phyloP scores from a whole-genome alignment of 1,284 basidiomycete genomes.

The Sporisorium graminicola region DNA sequence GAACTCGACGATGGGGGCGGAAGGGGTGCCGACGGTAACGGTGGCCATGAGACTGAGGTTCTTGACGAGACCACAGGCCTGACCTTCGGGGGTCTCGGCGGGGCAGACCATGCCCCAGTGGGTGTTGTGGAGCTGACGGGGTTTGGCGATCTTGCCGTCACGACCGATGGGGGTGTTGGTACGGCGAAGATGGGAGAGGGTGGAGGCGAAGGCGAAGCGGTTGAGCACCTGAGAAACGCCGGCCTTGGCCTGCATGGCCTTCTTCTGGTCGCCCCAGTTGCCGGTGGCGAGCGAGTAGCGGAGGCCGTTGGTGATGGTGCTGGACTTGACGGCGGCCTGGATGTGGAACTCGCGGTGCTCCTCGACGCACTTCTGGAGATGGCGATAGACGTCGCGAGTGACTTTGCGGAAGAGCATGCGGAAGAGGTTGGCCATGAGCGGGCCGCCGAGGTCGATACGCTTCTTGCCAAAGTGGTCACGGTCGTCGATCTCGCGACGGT shows the following conservation, averaged over 20 bases:
- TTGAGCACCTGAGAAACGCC: slow-evolving; percentile 99
- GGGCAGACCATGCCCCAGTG: slow-evolving; percentile 99
- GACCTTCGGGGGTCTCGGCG: slow-evolving; percentile 98
- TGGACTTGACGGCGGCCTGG: slow-evolving; percentile 88
- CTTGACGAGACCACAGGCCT: slow-evolving; percentile 98
- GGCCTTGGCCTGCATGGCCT: slow-evolving; percentile 93
- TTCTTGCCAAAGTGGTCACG: slow-evolving; percentile 99
- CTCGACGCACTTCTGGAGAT: slow-evolving; percentile 95
- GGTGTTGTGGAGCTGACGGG: slow-evolving; percentile 98
- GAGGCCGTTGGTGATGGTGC: slow-evolving; percentile 96
- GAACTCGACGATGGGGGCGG: slow-evolving; percentile 97
- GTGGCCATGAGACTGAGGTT: slow-evolving; percentile 97
- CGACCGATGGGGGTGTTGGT: slow-evolving; percentile 98
- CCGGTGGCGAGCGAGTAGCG: slow-evolving; percentile 98
- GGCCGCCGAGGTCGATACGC: slow-evolving; percentile 93
- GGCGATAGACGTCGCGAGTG: slow-evolving; percentile 95
- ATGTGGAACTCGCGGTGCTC: slow-evolving; percentile 95
- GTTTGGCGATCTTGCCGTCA: slow-evolving; percentile 99
- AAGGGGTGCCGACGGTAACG: slow-evolving; percentile 96
- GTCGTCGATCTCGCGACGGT: slow-evolving; percentile 95
- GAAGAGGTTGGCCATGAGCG: slow-evolving; percentile 93
- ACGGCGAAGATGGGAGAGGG: slow-evolving; percentile 94
- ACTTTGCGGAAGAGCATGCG: slow-evolving; percentile 97
- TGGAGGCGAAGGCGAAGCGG: slow-evolving; percentile 98
- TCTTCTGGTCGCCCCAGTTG: slow-evolving; percentile 98